Base-by-base conservation (phyloP, 495 filamentous ascomycete species). In the Penicillium maclennaniae region DNA sequence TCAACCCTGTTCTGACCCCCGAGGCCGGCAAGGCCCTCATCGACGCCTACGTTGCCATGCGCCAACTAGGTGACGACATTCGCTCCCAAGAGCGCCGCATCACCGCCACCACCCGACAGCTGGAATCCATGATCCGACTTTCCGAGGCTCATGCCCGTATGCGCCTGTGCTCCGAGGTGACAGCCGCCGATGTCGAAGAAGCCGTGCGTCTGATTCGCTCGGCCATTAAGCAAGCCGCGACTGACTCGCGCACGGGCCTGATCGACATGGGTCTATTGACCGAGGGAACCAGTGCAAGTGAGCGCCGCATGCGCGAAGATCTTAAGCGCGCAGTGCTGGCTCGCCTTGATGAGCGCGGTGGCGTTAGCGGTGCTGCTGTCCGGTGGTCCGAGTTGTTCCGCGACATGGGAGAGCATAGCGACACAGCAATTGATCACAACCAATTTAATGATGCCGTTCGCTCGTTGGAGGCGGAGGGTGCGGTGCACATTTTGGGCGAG, bases 141-240 rank as follows among this genome's bases (percentile, higher is more conserved):
- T 77, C 92, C 1, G 93, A 98, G 77, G 92, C 93, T 14, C 95
- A 97, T 71, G 93, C 93, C 19, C 96, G 96, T 64, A 98, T 98
- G 93, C 85, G 93, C 25, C 79, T 98, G 9, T 85, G 88, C 0
- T 58, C 72, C 0, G 77, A 74, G 41, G 95, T 98, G 37, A 92
- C 88, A 0, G 80, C 75, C 12, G 81, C 83, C 47, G 93, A 98
- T 67, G 93, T 98, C 19, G 70, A 84, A 14, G 93, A 98, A 74
- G 92, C 93, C 6, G 89, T 95, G 12, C 85, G 93, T 10, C 77
- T 98, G 48, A 98, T 97, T 72, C 86, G 88, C 59, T 85, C 84
- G 0, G 93, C 93, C n/a, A 85, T 99, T 63, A 97, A 99, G 78
- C 91, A 95, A 61, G 87, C 92, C 0, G 93, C 93, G 7, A 99